Conservation (phyloP, 345 rosid genomes). For the Boechera divaricarpa region DNA sequence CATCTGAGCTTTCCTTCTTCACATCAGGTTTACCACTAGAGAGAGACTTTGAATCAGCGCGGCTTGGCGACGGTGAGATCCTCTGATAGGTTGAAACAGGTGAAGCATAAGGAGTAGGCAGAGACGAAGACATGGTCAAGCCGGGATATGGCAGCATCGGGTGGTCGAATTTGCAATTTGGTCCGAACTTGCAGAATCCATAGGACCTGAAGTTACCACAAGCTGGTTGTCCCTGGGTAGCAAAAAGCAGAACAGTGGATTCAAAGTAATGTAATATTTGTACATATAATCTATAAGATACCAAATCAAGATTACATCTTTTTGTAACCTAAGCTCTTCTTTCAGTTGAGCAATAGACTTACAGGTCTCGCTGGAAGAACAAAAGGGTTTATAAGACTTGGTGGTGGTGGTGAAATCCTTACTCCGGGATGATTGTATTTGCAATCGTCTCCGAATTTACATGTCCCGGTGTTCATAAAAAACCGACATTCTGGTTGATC, state of each 20-base stretch:
- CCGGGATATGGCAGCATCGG: constrained; percentile 57
- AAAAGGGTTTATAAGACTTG: constrained; percentile 48
- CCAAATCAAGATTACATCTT: neutral
- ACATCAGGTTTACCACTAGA: constrained; percentile 31
- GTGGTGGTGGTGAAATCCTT: constrained; percentile 50
- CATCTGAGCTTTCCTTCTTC: constrained; percentile 33
- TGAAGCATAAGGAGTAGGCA: constrained; percentile 25
- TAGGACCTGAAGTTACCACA: constrained; percentile 64
- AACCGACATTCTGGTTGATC: constrained; percentile 77
- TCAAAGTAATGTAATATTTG: neutral
- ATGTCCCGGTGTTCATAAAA: constrained; percentile 75
- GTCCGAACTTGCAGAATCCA: constrained; percentile 78
- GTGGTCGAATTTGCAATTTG: constrained; percentile 77
- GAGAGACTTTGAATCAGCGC: constrained; percentile 27
- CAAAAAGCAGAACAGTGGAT: constrained; percentile 20
- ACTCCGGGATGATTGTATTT: constrained; percentile 79
- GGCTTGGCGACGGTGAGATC: constrained; percentile 33
- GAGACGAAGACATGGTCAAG: constrained; percentile 28
- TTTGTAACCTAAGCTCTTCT: neutral
- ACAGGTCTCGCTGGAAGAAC: constrained; percentile 79
- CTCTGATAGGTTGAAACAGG: constrained; percentile 30
- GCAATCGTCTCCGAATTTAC: constrained; percentile 84
- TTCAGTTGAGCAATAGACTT: constrained; percentile 44
- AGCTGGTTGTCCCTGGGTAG: constrained; percentile 68
- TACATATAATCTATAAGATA: neutral